Evolutionary conservation across 768 basidiomycete genomes (phyloP).

Genomic region (Xerocomellus chrysenteron): DNA sequence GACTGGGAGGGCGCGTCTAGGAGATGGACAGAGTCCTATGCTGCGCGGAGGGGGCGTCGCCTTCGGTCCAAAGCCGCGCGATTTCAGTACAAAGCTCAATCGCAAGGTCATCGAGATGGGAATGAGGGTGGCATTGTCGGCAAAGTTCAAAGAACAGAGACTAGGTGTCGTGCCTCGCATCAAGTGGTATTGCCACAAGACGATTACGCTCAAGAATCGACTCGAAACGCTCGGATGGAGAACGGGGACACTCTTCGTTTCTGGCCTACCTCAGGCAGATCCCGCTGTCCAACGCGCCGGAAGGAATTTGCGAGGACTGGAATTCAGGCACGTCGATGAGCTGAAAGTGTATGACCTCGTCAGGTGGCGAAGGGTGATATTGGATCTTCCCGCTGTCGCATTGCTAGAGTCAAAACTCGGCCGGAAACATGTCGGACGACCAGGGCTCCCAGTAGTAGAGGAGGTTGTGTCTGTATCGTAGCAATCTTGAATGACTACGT

Average conservation of each 20-base stretch:
- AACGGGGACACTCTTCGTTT: slow-evolving; percentile 71
- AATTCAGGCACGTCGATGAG: slow-evolving; percentile 60
- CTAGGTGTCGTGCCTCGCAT: slow-evolving; percentile 75
- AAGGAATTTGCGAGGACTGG: slow-evolving; percentile 69
- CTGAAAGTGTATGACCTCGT: slow-evolving; percentile 80
- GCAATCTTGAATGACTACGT: slow-evolving; percentile 1
- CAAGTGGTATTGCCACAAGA: slow-evolving; percentile 73
- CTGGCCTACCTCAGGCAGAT: slow-evolving; percentile 57
- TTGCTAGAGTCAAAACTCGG: slow-evolving; percentile 65
- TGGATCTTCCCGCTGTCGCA: slow-evolving; percentile 84
- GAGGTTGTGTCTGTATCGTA: slow-evolving; percentile 2
- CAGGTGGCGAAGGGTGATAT: slow-evolving; percentile 76
- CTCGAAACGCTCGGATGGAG: slow-evolving; percentile 65
- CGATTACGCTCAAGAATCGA: slow-evolving; percentile 59
- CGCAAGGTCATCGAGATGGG: slow-evolving; percentile 93
- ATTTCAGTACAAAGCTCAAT: slow-evolving; percentile 91
- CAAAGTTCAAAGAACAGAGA: slow-evolving; percentile 71
- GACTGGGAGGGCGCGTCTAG: slow-evolving; percentile 83
- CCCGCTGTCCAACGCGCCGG: slow-evolving; percentile 58
- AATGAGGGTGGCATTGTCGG: slow-evolving; percentile 84
- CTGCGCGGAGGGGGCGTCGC: slow-evolving; percentile 89
- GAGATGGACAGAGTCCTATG: slow-evolving; percentile 85
- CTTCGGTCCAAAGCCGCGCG: slow-evolving; percentile 87
- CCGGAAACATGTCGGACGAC: slow-evolving; percentile 30
- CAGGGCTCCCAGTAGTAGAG: slow-evolving; percentile 6